A percentile compares a stretch with the other conserved stretches of the same genome.
phyloP scores from a whole-genome alignment of 2,329 filamentous ascomycete species.

The Talaromyces rugulosus region DNA sequence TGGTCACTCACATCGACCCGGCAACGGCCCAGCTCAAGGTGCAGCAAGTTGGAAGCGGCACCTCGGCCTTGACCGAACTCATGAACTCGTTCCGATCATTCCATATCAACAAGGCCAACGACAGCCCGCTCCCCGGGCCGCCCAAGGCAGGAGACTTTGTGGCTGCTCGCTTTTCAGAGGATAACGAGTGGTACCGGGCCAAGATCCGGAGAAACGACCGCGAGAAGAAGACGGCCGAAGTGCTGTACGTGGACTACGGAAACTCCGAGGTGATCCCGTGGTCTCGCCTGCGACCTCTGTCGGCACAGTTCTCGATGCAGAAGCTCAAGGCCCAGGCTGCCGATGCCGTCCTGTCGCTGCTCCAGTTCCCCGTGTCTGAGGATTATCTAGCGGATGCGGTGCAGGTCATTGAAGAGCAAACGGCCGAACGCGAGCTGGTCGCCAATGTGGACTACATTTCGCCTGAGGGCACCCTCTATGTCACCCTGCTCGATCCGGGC shows the following conservation, averaged over 20 bases:
- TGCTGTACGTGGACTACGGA: conserved; percentile 93
- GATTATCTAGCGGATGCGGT: conserved; percentile 84
- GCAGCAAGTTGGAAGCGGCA: conserved; percentile 84
- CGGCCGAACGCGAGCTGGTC: conserved; percentile 72
- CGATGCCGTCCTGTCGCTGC: conserved; percentile 80
- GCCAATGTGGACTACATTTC: conserved; percentile 84
- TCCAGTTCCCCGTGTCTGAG: conserved; percentile 76
- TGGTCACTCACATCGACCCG: conserved; percentile 82
- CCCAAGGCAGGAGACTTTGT: conserved; percentile 92
- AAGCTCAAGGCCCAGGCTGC: conserved; percentile 83
- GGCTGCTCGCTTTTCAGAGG: conserved; percentile 82
- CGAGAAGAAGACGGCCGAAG: conserved; percentile 79
- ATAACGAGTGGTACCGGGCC: conserved; percentile 92
- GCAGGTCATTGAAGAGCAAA: conserved; percentile 68
- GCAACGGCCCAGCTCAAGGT: conserved; percentile 78
- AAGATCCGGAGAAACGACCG: conserved; percentile 90
- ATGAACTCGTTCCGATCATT: conserved; percentile 91
- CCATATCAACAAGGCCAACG: conserved; percentile 80
- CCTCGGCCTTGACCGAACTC: conserved; percentile 75
- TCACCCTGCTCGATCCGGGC: conserved; percentile 82
- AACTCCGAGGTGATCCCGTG: conserved; percentile 88
- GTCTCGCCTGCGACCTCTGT: conserved; percentile 75
- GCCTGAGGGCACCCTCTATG: conserved; percentile 75
- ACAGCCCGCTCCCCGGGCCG: conserved; percentile 64
- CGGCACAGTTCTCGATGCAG: conserved; percentile 73